Evolutionary conservation across 306 rosid species (phyloP).

Genomic region (Hippophae gyantsensis): DNA sequence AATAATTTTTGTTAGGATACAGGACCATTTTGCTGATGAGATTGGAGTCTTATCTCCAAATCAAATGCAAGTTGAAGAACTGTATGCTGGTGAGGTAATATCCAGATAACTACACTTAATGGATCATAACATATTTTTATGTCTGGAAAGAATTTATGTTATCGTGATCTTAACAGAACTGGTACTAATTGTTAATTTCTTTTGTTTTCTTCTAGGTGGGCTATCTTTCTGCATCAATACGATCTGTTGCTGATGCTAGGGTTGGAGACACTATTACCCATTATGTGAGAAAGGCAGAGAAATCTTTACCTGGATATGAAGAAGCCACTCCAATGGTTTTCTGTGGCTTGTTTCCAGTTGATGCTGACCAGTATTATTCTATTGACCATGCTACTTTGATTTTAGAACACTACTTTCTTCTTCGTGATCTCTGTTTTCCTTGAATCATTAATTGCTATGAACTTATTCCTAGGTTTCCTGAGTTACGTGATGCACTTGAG

Average conservation of each 20-base stretch:
- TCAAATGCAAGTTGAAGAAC: conserved; percentile 63
- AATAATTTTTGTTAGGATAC: conserved; percentile 6
- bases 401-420: background rate
- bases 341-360: conserved; percentile 95
- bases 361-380: conserved; percentile 84
- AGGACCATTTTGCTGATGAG: conserved; percentile 85
- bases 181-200: conserved; percentile 5
- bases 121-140: background rate
- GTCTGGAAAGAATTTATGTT: background rate
- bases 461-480: conserved; percentile 58
- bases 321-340: conserved; percentile 96
- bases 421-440: conserved; percentile 7
- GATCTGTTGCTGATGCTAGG: conserved; percentile 94
- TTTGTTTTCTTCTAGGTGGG: conserved; percentile 55
- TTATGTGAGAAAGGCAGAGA: conserved; percentile 50
- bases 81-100: conserved; percentile 84
- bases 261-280: conserved; percentile 89
- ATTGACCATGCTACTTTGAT: conserved; percentile 10
- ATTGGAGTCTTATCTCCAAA: conserved; percentile 85
- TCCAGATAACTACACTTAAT: background rate
- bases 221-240: conserved; percentile 85
- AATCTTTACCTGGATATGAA: conserved; percentile 81
- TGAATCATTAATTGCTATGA: conserved; percentile 15
- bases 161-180: background rate
- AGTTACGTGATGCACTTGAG: conserved; percentile 90